Evolutionary conservation across 2,329 filamentous ascomycete species (phyloP).

Genomic region (Pseudomassariella vexata): DNA sequence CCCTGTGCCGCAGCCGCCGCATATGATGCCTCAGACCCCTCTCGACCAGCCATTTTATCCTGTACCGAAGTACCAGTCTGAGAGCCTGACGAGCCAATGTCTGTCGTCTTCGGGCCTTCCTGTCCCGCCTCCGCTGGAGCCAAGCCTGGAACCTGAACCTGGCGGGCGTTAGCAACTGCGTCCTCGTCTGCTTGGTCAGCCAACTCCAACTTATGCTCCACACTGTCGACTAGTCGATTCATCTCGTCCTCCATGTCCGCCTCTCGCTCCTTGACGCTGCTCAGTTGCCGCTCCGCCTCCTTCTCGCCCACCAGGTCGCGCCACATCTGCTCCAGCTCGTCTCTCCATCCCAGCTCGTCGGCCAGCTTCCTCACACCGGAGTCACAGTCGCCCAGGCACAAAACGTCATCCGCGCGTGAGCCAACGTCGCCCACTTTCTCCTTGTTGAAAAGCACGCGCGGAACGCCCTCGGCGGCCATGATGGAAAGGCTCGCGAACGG

Average conservation of each 20-base stretch:
- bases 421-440: slow-evolving; percentile 79
- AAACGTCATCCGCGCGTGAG: slow-evolving; percentile 72
- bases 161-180: slow-evolving; percentile 4
- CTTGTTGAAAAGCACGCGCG: slow-evolving; percentile 81
- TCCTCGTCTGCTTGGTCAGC: slow-evolving; percentile 6
- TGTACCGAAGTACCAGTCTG: too few relatives aligned
- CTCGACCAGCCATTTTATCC: too few relatives aligned
- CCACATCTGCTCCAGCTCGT: slow-evolving; percentile 78
- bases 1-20: too few relatives aligned
- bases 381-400: slow-evolving; percentile 80
- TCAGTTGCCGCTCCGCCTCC: slow-evolving; percentile 44
- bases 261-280: slow-evolving; percentile 18
- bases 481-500: slow-evolving; percentile 81
- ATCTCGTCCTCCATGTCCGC: slow-evolving; percentile 37
- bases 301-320: slow-evolving; percentile 57
- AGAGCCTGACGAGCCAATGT: too few relatives aligned
- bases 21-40: too few relatives aligned
- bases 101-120: too few relatives aligned
- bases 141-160: too few relatives aligned
- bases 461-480: slow-evolving; percentile 54
- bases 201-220: slow-evolving; percentile 23
- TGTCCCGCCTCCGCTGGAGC: too few relatives aligned
- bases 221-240: slow-evolving; percentile 22
- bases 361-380: slow-evolving; percentile 73
- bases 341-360: slow-evolving; percentile 73